Base-by-base conservation (phyloP, 164 flowering plant genomes). In the Dillenia suffruticosa region DNA sequence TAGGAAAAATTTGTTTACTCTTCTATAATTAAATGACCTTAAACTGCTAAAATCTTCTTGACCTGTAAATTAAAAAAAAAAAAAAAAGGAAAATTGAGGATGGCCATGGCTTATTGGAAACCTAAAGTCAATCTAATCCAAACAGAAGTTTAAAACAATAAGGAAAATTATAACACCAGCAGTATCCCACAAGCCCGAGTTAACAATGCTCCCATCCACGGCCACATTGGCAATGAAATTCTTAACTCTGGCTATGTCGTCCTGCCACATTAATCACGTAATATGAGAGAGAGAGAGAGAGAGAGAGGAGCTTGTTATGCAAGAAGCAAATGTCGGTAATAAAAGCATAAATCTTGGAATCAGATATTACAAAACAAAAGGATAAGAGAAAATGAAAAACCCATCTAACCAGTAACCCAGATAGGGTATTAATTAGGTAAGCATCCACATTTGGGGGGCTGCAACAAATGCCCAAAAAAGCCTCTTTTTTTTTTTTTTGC, bases 221-320 rank as follows among this genome's bases (percentile, higher is more conserved):
- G 77, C 79, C 59, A 79, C 83, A 74, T 80, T 79, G 59, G 83
- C 83, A 56, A 80, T 79, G 63, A 79, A 79, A 72, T 79, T 79
- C 71, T 79, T 80, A 15, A 79, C 98, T 15, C 96, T 93, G 17
- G 98, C 97, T 57, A 93, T 72, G 51, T 90, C 90, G 65, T 93
- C 98, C 98, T 93, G 87, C 56, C 60, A 46, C 52, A 9, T 5
- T 43, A 60, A 60, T 40, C 64, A 68, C 49, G 57, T 24, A 2
- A 49, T 55, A 1, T 2, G 14, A 51, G 17, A 61, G 22, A 19
- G 22, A 19, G 22, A 19, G 1, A 19, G 22, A 19, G 22, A 19
- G 22, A 19, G 22, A 19, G 22, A 19, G 1, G 22, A 19, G 22
- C 22, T 19, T 19, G 22, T 19, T 19, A 19, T 19, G 22, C 22